Base-by-base conservation (phyloP, 2,329 filamentous ascomycete species). In the Diaporthe aspalathi region DNA sequence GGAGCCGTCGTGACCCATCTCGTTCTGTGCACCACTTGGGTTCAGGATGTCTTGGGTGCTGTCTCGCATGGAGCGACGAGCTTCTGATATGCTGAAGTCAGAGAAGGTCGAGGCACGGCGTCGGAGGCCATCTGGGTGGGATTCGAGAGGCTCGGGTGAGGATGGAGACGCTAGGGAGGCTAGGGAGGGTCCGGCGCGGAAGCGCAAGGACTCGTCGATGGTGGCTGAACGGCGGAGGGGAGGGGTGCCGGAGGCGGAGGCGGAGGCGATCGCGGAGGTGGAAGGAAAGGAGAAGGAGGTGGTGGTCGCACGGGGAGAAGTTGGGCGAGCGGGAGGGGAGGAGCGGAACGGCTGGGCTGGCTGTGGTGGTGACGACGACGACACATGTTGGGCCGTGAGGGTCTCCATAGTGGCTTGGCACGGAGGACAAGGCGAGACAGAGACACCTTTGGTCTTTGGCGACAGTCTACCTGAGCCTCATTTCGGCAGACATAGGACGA, bases 61-160 rank as follows among this genome's bases (percentile, higher is more conserved):
- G 24, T 92, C 93, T 2, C 88, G 89, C 57, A 92, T 83, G 3
- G 88, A 89, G 72, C 86, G 86, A 74, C 89, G 88, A 50, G 90
- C 90, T 80, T 93, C 92, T 70, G 86, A 89, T 17, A 94, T 78
- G 74, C 92, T 93, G 76, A 88, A 91, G 76, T 95, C 93, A 35
- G 94, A 96, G 73, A 97, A 89, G 60, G 90, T 90, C 45, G 94
- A 96, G 82, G 92, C 93, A 73, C 93, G 89, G 68, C 93, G 89
- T 35, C 89, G 87, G 53, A 73, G 78, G 32, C 75, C 70, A 62
- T 73, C 75, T 27, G 77, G 75, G 43, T 78, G 75, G 9, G 79
- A 76, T 17, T 76, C 77, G 35, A 45, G 47, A n/a, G 43, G 29
- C 27, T 79, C 79, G 29, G 79, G 75, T 1, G 77, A 71, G 47